phyloP scores from a whole-genome alignment of 2,329 filamentous ascomycete genomes.

The Neofusicoccum ribis region DNA sequence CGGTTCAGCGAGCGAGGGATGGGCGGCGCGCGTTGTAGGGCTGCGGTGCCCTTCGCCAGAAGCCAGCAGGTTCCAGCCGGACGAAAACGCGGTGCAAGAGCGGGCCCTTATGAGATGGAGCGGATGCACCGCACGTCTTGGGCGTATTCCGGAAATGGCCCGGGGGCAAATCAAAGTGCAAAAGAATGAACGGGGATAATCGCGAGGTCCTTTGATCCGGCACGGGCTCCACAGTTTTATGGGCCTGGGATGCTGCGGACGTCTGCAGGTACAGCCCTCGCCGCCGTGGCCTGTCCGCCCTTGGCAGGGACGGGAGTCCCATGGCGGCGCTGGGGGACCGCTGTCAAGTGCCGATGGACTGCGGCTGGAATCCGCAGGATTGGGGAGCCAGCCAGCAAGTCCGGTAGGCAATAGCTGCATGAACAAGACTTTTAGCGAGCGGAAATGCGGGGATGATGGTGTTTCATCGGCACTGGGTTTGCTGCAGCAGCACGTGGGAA shows the following conservation, averaged over 20 bases:
- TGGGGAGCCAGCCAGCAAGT: background rate
- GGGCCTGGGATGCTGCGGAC: background rate
- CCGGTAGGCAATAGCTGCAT: background rate
- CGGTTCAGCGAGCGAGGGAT: too few species aligned
- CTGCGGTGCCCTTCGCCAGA: background rate
- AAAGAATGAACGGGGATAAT: background rate
- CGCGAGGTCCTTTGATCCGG: background rate
- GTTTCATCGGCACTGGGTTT: slow-evolving; percentile 9
- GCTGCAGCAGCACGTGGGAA: background rate
- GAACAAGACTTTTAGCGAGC: background rate
- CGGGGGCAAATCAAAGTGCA: background rate
- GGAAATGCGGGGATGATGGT: background rate
- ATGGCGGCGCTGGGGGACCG: background rate
- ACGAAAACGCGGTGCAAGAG: background rate
- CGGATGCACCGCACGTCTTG: background rate
- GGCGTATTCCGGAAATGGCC: background rate
- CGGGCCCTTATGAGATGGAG: background rate
- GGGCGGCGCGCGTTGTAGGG: background rate
- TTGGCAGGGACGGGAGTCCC: background rate
- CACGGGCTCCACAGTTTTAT: slow-evolving; percentile 8
- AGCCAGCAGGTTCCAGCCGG: background rate
- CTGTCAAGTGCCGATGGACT: background rate
- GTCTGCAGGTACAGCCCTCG: background rate
- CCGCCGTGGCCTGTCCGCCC: too few species aligned
- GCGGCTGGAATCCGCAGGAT: background rate